These are phyloP conservation scores for Acer campestre DNA, from an alignment of 345 rosid species.

Conservation along the genomic window DNA sequence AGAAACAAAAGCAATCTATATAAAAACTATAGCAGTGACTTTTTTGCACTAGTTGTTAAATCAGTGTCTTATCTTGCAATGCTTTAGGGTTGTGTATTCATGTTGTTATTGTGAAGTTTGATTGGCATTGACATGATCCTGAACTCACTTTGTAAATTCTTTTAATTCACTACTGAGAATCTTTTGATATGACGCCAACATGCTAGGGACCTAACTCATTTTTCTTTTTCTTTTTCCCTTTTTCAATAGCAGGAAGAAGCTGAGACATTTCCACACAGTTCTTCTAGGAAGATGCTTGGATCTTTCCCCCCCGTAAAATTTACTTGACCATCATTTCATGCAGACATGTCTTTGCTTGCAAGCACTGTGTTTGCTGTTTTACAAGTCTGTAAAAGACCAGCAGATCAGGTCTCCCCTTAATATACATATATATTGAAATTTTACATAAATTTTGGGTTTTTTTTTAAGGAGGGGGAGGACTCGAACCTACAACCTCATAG, in stretches of 20 bases:
- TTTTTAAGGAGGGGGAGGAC: too few species aligned
- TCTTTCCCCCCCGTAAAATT: neutral
- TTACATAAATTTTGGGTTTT: too few species aligned
- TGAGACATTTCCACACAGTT: conserved; percentile 13
- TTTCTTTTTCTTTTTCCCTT: too few species aligned
- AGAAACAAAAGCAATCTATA: conserved; percentile 1
- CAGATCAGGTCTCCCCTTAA: too few species aligned
- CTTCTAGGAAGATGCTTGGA: conserved; percentile 18
- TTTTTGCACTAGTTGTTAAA: neutral
- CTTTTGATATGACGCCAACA: conserved; percentile 22
- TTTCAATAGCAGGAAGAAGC: conserved; percentile 8
- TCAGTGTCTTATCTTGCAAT: conserved; percentile 16
- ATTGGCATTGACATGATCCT: conserved; percentile 1
- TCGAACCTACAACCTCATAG: too few species aligned
- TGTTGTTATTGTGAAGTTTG: neutral
- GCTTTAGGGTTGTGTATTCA: conserved; percentile 8
- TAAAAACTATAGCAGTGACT: neutral
- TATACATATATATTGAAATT: too few species aligned
- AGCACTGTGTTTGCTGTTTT: too few species aligned
- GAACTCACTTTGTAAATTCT: neutral
- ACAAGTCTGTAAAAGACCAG: too few species aligned
- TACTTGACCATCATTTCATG: neutral
- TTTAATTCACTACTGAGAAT: neutral
- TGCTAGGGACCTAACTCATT: too few species aligned
- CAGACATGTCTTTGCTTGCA: neutral